Base-by-base conservation (phyloP, 768 basidiomycete genomes). In the Suillus occidentalis region DNA sequence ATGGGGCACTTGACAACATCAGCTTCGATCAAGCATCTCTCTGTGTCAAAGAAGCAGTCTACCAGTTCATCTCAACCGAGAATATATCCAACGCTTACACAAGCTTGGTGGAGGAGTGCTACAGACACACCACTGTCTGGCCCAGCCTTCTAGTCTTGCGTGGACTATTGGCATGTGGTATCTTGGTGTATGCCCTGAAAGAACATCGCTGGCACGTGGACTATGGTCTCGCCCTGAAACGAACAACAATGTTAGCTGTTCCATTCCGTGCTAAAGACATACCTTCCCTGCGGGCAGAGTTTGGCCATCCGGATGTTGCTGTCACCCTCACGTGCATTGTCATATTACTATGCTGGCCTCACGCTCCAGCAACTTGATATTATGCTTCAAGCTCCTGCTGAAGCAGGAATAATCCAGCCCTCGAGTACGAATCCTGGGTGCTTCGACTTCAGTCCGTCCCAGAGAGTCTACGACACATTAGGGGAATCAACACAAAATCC, bases 41-140 rank as follows among this genome's bases (percentile, higher is more conserved):
- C 8, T 1, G 0, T 7, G 14, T 75, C 0, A 56, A 53, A 22
- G 31, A 43, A 1, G 66, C 68, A 0, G 68, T 77, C 45, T 62
- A n/a, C 47, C 55, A 31, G 14, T 79, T 78, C 56, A 69, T 78
- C 62, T 68, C 67, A 0, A 49, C n/a, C 25, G 60, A 67, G 28
- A 50, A 68, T 5, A 43, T 71, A 18, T 13, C 47, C 47, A 12
- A 49, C 0, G 14, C n/a, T 14, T 25, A 10, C 1, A 45, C 60
- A 4, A 49, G 34, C 42, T 18, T 65, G 8, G 68, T 75, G 4
- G 34, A 68, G 59, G 50, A 64, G 3, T 55, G 65, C 18, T 22
- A 34, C 57, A 28, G 59, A 14, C 9, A 34, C 31, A 53, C 52
- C 18, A 34, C 52, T 18, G 31, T 53, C 31, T 53, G 52, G 52